Evolutionary conservation across 768 basidiomycete genomes (phyloP), one percentile per base, ranked within the genome.

Genomic region (Suillus occidentalis): DNA sequence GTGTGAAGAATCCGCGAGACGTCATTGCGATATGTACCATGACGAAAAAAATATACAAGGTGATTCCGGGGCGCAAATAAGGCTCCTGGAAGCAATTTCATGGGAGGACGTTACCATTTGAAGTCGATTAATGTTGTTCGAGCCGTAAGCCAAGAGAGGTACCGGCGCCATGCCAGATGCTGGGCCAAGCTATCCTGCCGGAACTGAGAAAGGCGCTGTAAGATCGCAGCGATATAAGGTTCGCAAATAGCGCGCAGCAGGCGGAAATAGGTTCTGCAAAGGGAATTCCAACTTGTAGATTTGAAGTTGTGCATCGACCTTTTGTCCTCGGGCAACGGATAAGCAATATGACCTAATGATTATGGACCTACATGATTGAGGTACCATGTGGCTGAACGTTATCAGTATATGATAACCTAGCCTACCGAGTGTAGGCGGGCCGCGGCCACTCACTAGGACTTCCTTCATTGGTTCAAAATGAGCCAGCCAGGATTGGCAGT

Each of bases 131-230:
- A 28, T 28, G 50, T 50, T 7, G 12, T 55, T 12, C 31, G n/a
- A 55, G 53, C 31, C 53, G 53, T 55, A 55, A 55, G 53, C 53
- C 53, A 55, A 55, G 31, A 34, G 53, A 55, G 34, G 53, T 7
- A 55, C 53, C 20, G 1, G 20, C 6, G 34, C 34, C 31, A 6
- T 12, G 20, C 53, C 53, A 13, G 8, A 55, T 7, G 36, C 2
- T 13, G 16, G 28, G 28, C 8, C 7, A 28, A 34, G 53, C 12
- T 3, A 55, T n/a, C 31, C 18, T 18, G 10, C 31, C 52, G 10
- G 2, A 20, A 25, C 22, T 7, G 25, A 50, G 50, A 25, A 25
- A 50, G 3, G 28, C 31, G 53, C 53, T 55, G 53, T n/a, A 36
- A 55, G 31, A 55, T 55, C 53, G 31, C 20, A 55, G 18, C 10